phyloP scores from a whole-genome alignment of 257 asterid genomes.

The Capsicum baccatum region DNA sequence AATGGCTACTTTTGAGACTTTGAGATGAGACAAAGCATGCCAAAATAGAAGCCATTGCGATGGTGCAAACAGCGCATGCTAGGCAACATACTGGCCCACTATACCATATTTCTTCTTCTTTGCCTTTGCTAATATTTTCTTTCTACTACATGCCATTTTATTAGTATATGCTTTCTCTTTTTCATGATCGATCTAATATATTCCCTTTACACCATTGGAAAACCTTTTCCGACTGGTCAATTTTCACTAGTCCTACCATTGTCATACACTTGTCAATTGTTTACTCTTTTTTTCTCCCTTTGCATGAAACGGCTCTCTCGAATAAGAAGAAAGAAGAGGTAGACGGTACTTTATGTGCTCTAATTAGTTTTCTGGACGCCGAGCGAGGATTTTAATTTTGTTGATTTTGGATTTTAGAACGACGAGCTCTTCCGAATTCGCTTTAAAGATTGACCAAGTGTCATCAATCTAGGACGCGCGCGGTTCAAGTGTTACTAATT shows the following conservation, averaged over 20 bases:
- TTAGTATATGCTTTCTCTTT: not conserved
- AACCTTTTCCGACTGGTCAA: conserved; percentile 10
- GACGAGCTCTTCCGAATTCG: not conserved
- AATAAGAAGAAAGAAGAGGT: not conserved
- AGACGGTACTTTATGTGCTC: not conserved
- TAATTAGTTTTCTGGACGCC: too few relatives aligned
- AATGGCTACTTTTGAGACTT: not conserved
- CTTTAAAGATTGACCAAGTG: too few relatives aligned
- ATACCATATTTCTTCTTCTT: conserved; percentile 16
- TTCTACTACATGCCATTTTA: not conserved
- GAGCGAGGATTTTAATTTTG: not conserved
- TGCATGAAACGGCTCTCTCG: not conserved
- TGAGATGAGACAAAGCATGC: conserved; percentile 49
- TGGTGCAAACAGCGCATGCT: conserved; percentile 49
- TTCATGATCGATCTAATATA: not conserved
- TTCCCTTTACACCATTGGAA: not conserved
- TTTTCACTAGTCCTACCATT: conserved; percentile 17
- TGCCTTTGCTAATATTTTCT: conserved; percentile 1
- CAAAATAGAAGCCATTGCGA: conserved; percentile 34
- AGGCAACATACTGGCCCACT: conserved; percentile 45
- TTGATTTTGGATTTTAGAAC: not conserved
- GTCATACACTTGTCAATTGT: not conserved
- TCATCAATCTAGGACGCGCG: too few relatives aligned
- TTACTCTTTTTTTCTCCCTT: not conserved
- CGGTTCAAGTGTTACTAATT: not conserved